These are phyloP conservation scores for Amaranthus cruentus DNA, from an alignment of 148 eudicot species.

Conservation along the genomic window DNA sequence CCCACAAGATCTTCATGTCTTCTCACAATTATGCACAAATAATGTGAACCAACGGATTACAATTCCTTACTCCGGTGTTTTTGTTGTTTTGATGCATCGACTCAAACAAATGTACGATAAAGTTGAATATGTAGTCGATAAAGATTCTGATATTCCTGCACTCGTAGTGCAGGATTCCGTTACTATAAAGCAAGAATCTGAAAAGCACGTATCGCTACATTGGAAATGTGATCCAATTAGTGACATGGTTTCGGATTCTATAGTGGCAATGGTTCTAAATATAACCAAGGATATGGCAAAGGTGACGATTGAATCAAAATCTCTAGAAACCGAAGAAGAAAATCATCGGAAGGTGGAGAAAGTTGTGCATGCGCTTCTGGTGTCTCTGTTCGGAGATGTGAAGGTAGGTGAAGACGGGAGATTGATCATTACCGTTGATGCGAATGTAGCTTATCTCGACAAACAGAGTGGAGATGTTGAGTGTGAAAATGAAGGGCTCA, in stretches of 20 bases:
- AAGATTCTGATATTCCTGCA: conserved; percentile 53
- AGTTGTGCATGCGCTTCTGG: conserved; percentile 60
- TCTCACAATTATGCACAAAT: conserved; percentile 81
- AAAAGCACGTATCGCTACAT: conserved; percentile 72
- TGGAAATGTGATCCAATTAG: conserved; percentile 86
- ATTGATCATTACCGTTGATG: conserved; percentile 69
- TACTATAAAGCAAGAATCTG: conserved; percentile 71
- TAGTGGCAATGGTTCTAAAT: conserved; percentile 78
- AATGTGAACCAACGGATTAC: conserved; percentile 78
- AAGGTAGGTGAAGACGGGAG: conserved; percentile 66
- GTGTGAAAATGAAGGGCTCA: conserved; percentile 72
- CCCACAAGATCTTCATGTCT: conserved; percentile 81
- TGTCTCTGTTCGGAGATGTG: conserved; percentile 81
- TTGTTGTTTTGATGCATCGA: conserved; percentile 68
- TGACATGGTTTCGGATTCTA: conserved; percentile 92
- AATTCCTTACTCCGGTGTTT: conserved; percentile 83
- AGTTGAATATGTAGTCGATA: conserved; percentile 57
- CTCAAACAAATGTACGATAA: conserved; percentile 84
- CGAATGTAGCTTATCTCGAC: conserved; percentile 62
- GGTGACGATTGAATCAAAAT: conserved; percentile 61
- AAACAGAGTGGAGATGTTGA: conserved; percentile 76
- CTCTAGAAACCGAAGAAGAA: conserved; percentile 47
- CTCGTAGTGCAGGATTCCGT: conserved; percentile 63
- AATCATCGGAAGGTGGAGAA: conserved; percentile 63
- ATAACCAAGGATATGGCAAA: conserved; percentile 81